Base-by-base conservation (phyloP, 768 basidiomycete species). In the Artomyces pyxidatus region DNA sequence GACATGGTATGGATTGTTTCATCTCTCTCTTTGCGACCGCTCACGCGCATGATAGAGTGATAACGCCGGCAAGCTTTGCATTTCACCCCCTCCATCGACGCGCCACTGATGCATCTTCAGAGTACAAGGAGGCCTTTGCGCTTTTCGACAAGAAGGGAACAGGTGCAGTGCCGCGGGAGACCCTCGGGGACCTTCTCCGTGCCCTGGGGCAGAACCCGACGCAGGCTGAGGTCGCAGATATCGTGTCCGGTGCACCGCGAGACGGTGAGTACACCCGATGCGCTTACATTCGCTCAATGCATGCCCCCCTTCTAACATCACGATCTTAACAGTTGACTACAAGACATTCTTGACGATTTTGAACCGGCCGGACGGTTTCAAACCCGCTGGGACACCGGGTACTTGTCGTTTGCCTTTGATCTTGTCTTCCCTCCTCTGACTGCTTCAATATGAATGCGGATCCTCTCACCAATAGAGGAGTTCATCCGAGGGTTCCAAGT, bases 401-500 rank as follows among this genome's bases (percentile, higher is more conserved):
- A 79, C 35, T 3, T 3, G n/a, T 42, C n/a, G 29, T 37, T n/a
- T 2, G 19, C 41, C 16, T 28, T 29, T 4, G n/a, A n/a, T n/a
- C n/a, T 41, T 26, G 41, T 26, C 38, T 40, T 30, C 42, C 22
- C n/a, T n/a, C 14, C 16, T 16, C 21, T 28, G 32, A 26, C 28
- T 28, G 39, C 40, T 26, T 9, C 12, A 19, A 17, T 1, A 8
- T 27, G 6, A 12, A 7, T 14, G 10, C 19, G 48, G 42, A 16
- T 21, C 35, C 10, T 44, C 39, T 32, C 29, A 45, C 48, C 58
- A 19, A 14, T 63, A 95, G 95, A 97, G 76, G 96, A 99, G 63
- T 99, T 99, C 71, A 91, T 97, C 61, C 91, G 96, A 42, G 96
- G 94, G 8, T 99, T 99, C 78, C 94, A 97, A 60, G 95, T 98